A percentile compares a stretch with the other conserved stretches of the same genome.
phyloP scores from a whole-genome alignment of 208 protist genomes.

The Crithidia bombi region DNA sequence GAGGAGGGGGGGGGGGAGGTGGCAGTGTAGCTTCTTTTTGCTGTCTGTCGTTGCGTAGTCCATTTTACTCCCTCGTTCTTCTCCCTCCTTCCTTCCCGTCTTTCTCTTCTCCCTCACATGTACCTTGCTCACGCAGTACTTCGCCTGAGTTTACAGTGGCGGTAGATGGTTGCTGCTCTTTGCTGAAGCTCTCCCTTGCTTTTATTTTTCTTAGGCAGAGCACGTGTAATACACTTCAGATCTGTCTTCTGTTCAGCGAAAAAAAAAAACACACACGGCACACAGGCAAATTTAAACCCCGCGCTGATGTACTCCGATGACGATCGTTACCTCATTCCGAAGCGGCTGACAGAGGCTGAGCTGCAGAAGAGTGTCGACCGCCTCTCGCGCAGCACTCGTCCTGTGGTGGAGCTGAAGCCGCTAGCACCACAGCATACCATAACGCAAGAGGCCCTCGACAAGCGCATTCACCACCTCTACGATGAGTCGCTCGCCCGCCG shows the following conservation, averaged over 20 bases:
- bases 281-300: background rate
- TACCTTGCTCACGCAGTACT: too few species aligned
- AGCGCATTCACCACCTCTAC: slow-evolving; percentile 81
- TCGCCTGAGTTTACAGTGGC: too few species aligned
- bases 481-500: slow-evolving; percentile 76
- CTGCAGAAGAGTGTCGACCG: slow-evolving; percentile 75
- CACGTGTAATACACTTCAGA: too few species aligned
- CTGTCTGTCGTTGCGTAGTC: too few species aligned
- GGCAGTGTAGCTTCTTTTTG: too few species aligned
- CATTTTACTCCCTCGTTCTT: too few species aligned
- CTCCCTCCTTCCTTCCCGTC: too few species aligned
- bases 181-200: too few species aligned
- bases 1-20: too few species aligned
- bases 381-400: slow-evolving; percentile 44
- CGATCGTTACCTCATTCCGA: slow-evolving; percentile 13
- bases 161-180: too few species aligned
- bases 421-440: slow-evolving; percentile 45
- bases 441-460: slow-evolving; percentile 52
- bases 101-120: too few species aligned
- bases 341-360: slow-evolving; percentile 63
- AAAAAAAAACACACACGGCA: background rate
- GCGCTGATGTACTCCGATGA: slow-evolving; percentile 33
- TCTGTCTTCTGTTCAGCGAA: background rate
- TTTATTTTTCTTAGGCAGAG: too few species aligned
- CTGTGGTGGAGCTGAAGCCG: slow-evolving; percentile 51